phyloP scores from a whole-genome alignment of 2,329 filamentous ascomycete genomes.

The Thielaviopsis euricoi region DNA sequence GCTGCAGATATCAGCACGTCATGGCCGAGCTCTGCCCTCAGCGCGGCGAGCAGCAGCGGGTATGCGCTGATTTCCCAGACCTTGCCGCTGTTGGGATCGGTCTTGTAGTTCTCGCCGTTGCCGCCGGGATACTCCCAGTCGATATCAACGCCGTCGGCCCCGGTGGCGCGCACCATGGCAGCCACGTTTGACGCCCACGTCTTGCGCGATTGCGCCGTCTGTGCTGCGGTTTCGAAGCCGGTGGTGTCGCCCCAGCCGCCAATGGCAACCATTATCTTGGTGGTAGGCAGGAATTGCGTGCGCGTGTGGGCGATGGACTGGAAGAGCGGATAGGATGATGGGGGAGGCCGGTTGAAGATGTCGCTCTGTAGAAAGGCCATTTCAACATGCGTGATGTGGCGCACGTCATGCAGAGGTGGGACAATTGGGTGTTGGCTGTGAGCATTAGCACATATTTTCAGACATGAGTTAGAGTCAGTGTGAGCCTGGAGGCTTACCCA shows the following conservation, averaged over 20 bases:
- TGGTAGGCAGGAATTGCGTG: constrained; percentile 29
- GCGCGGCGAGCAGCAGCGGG: constrained; percentile 40
- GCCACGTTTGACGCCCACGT: constrained; percentile 48
- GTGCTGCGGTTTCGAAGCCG: constrained; percentile 44
- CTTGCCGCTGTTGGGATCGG: constrained; percentile 42
- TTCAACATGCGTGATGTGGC: constrained; percentile 38
- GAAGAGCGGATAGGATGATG: constrained; percentile 33
- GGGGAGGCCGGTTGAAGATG: constrained; percentile 28
- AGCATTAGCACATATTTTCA: not conserved
- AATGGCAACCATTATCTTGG: constrained; percentile 53
- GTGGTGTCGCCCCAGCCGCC: constrained; percentile 58
- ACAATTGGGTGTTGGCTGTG: constrained; percentile 30
- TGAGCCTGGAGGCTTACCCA: not conserved
- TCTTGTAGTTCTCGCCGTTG: constrained; percentile 55
- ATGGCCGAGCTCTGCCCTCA: constrained; percentile 39
- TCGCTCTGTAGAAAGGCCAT: constrained; percentile 41
- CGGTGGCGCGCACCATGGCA: constrained; percentile 41
- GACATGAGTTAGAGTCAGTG: not conserved
- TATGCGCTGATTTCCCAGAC: constrained; percentile 46
- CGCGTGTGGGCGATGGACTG: constrained; percentile 24
- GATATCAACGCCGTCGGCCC: constrained; percentile 48
- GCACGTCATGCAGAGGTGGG: constrained; percentile 21
- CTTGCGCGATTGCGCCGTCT: constrained; percentile 31
- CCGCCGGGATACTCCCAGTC: constrained; percentile 53
- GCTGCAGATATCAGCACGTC: constrained; percentile 49